These are phyloP conservation scores for Colletotrichum siamense DNA, from an alignment of 2,329 filamentous ascomycete species.

Conservation along the genomic window DNA sequence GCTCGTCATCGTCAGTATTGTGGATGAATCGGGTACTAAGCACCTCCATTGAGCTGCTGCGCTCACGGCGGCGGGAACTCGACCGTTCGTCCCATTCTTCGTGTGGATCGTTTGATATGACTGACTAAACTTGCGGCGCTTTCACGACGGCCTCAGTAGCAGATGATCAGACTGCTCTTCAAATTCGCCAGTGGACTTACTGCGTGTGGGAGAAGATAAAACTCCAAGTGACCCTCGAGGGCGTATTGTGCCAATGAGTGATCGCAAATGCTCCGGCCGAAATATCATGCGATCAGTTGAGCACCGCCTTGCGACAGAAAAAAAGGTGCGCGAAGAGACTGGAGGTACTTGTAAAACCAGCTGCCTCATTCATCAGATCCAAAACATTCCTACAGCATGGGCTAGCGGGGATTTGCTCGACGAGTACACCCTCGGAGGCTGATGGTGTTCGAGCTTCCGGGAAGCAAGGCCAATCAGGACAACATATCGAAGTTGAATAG, in stretches of 20 bases:
- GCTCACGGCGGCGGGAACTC: neutral
- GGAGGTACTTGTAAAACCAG: no score
- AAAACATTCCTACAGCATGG: neutral
- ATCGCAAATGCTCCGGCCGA: no score
- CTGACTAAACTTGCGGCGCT: neutral
- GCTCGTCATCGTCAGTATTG: fast-evolving
- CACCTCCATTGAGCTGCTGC: neutral
- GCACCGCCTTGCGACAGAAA: no score
- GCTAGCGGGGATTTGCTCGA: neutral
- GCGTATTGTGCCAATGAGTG: no score
- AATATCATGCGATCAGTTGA: no score
- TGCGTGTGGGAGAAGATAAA: neutral
- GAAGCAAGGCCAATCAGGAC: neutral
- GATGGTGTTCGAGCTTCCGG: no score
- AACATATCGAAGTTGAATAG: neutral
- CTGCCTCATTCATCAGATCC: no score
- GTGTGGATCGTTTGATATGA: neutral
- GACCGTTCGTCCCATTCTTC: fast-evolving
- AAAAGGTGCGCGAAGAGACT: no score
- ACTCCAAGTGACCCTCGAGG: neutral
- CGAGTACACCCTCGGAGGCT: no score
- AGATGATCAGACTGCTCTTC: fast-evolving
- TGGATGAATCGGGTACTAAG: neutral
- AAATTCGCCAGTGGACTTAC: neutral
- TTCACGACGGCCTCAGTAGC: neutral